phyloP scores from a whole-genome alignment of 257 asterid genomes.

The Fraxinus pennsylvanica region DNA sequence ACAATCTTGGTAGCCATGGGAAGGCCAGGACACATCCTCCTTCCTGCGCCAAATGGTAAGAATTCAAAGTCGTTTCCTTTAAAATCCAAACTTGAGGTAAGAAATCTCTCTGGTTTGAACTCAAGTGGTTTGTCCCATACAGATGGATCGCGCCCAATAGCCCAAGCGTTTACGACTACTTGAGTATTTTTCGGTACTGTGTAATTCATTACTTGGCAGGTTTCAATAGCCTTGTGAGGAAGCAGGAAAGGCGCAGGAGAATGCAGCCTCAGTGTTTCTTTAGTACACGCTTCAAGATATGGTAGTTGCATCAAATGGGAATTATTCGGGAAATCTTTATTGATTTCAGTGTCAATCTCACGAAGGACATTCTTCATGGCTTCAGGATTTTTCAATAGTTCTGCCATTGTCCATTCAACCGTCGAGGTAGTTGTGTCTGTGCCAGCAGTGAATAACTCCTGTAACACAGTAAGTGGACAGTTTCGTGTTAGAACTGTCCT shows the following conservation, averaged over 20 bases:
- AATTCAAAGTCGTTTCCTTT: slow-evolving; percentile 1
- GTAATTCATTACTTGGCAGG: not conserved
- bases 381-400: slow-evolving; percentile 1
- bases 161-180: not conserved
- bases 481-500: not conserved
- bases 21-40: not conserved
- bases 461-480: not conserved
- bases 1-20: not conserved
- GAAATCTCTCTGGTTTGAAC: not conserved
- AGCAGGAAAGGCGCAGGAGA: not conserved
- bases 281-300: not conserved
- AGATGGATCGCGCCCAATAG: not conserved
- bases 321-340: not conserved
- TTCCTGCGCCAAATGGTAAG: not conserved
- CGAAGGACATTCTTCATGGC: slow-evolving; percentile 5
- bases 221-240: not conserved
- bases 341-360: not conserved
- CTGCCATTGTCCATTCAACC: slow-evolving; percentile 23
- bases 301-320: not conserved
- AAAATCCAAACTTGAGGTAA: not conserved
- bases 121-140: not conserved
- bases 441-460: slow-evolving; percentile 13
- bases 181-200: not conserved
- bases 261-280: not conserved
- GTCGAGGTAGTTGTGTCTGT: slow-evolving; percentile 25